phyloP scores from a whole-genome alignment of 495 filamentous ascomycete genomes.

The Endocarpon pusillum region DNA sequence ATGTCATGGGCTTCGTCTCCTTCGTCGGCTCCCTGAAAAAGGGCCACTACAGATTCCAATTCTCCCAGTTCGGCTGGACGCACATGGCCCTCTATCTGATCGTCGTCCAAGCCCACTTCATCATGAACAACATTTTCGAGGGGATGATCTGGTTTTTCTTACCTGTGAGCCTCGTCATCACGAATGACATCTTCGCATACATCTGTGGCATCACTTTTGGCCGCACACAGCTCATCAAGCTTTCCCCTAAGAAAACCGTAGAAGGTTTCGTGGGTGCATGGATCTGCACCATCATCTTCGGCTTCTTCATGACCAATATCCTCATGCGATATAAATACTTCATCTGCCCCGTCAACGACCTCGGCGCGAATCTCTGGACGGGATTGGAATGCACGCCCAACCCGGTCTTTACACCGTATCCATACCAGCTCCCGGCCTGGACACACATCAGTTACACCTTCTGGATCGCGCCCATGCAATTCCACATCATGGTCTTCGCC shows the following conservation, averaged over 20 bases:
- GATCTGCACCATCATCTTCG: slow-evolving; percentile 83
- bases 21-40: slow-evolving; percentile 94
- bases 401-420: slow-evolving; percentile 69
- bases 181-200: slow-evolving; percentile 98
- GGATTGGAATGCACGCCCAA: slow-evolving; percentile 89
- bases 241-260: slow-evolving; percentile 98
- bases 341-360: slow-evolving; percentile 92
- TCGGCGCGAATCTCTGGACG: slow-evolving; percentile 80
- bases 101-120: slow-evolving; percentile 94
- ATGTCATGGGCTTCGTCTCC: slow-evolving; percentile 96
- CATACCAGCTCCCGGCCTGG: slow-evolving; percentile 63
- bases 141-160: slow-evolving; percentile 99
- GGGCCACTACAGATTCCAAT: slow-evolving; percentile 93
- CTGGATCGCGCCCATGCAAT: slow-evolving; percentile 74
- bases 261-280: slow-evolving; percentile 96
- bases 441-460: slow-evolving; percentile 41
- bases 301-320: slow-evolving; percentile 64
- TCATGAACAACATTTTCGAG: slow-evolving; percentile 99
- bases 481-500: slow-evolving; percentile 80
- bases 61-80: slow-evolving; percentile 97
- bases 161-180: slow-evolving; percentile 86
- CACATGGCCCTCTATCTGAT: slow-evolving; percentile 98
- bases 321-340: slow-evolving; percentile 93
- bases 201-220: slow-evolving; percentile 95
- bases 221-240: slow-evolving; percentile 88